Evolutionary conservation across 306 rosid species (phyloP).

Genomic region (Vigna angularis): DNA sequence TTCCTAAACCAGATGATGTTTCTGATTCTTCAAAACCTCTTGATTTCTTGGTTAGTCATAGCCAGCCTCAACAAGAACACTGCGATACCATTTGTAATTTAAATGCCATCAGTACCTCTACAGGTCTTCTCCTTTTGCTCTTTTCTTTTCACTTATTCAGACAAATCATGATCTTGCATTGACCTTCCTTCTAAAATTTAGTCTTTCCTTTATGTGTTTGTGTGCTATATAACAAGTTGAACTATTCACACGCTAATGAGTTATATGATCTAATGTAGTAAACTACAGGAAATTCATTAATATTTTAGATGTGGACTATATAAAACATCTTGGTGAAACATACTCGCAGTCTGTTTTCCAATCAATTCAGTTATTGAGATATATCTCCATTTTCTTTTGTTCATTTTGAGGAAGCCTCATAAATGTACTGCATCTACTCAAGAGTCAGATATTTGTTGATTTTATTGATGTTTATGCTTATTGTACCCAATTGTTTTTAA

Average conservation of each 20-base stretch:
- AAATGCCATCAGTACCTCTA: conserved; percentile 78
- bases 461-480: not conserved
- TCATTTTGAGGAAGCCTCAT: not conserved
- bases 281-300: conserved; percentile 5
- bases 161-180: conserved; percentile 21
- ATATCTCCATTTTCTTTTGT: conserved; percentile 5
- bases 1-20: conserved; percentile 67
- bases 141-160: conserved; percentile 21
- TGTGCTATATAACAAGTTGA: conserved; percentile 32
- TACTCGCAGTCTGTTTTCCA: not conserved
- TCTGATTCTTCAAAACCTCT: conserved; percentile 69
- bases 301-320: not conserved
- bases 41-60: conserved; percentile 82
- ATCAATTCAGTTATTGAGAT: not conserved
- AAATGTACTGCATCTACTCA: not conserved
- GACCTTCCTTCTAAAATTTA: conserved; percentile 23
- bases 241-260: conserved; percentile 27
- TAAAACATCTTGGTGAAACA: conserved; percentile 30
- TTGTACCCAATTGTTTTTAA: not conserved
- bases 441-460: not conserved
- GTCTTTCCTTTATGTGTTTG: not conserved
- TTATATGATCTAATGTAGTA: not conserved
- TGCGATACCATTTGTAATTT: conserved; percentile 87
- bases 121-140: conserved; percentile 50
- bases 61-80: conserved; percentile 82